Base-by-base conservation (phyloP, 1,284 basidiomycete species). In the Agaricales sp. region DNA sequence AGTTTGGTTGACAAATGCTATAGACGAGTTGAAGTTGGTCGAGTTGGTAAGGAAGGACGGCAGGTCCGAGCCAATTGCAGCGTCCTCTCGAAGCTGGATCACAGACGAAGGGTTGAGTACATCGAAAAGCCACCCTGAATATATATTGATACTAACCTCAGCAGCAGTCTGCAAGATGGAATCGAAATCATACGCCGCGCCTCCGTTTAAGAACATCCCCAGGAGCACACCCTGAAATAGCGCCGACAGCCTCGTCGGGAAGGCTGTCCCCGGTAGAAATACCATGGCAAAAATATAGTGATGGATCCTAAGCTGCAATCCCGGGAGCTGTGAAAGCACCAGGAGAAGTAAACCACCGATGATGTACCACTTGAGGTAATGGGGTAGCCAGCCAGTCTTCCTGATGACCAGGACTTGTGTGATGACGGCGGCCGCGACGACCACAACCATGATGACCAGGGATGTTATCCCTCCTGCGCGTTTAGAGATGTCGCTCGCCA, bases 371-470 rank as follows among this genome's bases (percentile, higher is more conserved):
- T 68, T 70, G 18, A 80, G 56, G 59, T 92, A 92, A 58, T 82
- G 75, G 2, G 82, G 79, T 23, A 94, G 66, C 77, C 82, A 87
- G 0, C 91, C 89, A 0, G 86, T 89, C 62, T 85, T 84, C 46
- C 90, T 78, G 50, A 92, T 86, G 39, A 92, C 80, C n/a, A 87
- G 73, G 3, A 87, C 59, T 65, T 94, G 91, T 60, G 92, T 92
- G 46, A 87, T 56, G 14, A 75, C 77, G 25, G 83, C 63, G 20
- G 73, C 62, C 3, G 77, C 58, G 8, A 92, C 62, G 50, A 90
- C 67, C 26, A 87, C 59, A 22, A 87, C 60, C 47, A 91, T 76
- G 53, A 92, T 75, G 47, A 88, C 73, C 18, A 91, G 69, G 1
- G 87, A 79, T 4, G 75, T 70, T 43, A 93, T 70, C 1, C 81